Evolutionary conservation across 352 stramenopile species (phyloP), one percentile per base, ranked within the genome.

Genomic region (Thalassiosira livingstoniorum): DNA sequence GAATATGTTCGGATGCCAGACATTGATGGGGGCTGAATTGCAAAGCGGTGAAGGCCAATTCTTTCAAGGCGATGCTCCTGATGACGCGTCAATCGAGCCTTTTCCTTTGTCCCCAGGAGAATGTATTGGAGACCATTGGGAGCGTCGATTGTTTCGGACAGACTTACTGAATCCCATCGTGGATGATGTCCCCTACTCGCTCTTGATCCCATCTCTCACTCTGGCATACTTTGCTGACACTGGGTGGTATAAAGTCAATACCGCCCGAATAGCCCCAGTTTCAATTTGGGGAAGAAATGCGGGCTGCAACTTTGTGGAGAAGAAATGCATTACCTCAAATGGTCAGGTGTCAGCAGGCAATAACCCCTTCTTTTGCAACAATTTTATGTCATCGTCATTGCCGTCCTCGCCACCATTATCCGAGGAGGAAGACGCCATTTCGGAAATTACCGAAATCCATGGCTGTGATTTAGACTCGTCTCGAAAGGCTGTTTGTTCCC

Each of bases 1-100:
- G 35, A 94, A 94, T 77, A 90, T 92, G 43, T 94, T 94, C 81
- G 85, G 88, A 45, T 94, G 89, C 72, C 85, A 91, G 76, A 60
- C 65, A 7, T 69, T 94, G 27, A 63, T 57, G 34, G 89, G 89
- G 32, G 89, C 89, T 1, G 89, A 94, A 65, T 68, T 94, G n/a
- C 78, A 92, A 76, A 91, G 82, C 70, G 80, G 80, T 37, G 82
- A 91, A 63, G 67, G 55, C 63, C 78, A 79, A 66, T 54, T 76
- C 5, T 72, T 68, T 51, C 39, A n/a, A 10, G 35, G 42, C 25
- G 65, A 67, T 60, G 35, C 18, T 58, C 53, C 79, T 66, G 78
- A 70, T 32, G 34, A n/a, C 45, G 58, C 29, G 25, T n/a, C n/a
- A n/a, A 11, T 31, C 7, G 29, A 58, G 4, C 32, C 31, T 13